A percentile compares a stretch with the other conserved stretches of the same genome.
These are phyloP conservation scores for Eutypa lata DNA, from an alignment of 2,329 filamentous ascomycete genomes.

Conservation along the genomic window DNA sequence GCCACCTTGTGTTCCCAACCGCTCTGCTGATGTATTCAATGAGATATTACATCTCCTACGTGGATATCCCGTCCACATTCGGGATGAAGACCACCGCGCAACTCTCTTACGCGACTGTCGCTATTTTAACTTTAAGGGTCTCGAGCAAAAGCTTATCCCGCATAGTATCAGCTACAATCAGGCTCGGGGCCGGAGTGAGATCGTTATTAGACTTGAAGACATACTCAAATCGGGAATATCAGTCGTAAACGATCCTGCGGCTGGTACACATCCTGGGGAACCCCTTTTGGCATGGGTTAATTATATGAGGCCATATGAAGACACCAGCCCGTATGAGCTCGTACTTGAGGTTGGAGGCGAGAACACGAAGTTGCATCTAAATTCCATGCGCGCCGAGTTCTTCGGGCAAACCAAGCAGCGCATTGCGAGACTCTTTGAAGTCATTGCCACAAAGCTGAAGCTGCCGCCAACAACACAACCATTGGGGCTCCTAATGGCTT, in stretches of 20 bases:
- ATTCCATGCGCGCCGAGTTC: conserved; percentile 65
- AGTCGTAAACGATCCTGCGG: conserved; percentile 49
- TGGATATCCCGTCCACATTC: conserved; percentile 78
- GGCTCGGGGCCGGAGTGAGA: conserved; percentile 65
- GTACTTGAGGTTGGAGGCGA: conserved; percentile 77
- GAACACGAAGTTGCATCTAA: conserved; percentile 40
- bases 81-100: conserved; percentile 70
- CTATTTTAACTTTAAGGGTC: conserved; percentile 88
- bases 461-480: conserved; percentile 59
- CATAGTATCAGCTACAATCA: conserved; percentile 76
- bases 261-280: conserved; percentile 24
- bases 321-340: conserved; percentile 69
- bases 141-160: conserved; percentile 83
- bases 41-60: conserved; percentile 79
- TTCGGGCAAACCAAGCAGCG: conserved; percentile 67
- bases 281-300: conserved; percentile 56
- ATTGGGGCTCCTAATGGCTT: conserved; percentile 64
- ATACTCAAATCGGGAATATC: conserved; percentile 83
- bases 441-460: conserved; percentile 78
- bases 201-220: conserved; percentile 76
- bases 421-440: conserved; percentile 71
- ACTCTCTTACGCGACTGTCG: conserved; percentile 80
- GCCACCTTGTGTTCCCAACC: conserved; percentile 76
- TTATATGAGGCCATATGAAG: conserved; percentile 84
- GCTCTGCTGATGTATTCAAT: conserved; percentile 78